Conservation (phyloP, 768 basidiomycete genomes). For the Tulasnella sp. region DNA sequence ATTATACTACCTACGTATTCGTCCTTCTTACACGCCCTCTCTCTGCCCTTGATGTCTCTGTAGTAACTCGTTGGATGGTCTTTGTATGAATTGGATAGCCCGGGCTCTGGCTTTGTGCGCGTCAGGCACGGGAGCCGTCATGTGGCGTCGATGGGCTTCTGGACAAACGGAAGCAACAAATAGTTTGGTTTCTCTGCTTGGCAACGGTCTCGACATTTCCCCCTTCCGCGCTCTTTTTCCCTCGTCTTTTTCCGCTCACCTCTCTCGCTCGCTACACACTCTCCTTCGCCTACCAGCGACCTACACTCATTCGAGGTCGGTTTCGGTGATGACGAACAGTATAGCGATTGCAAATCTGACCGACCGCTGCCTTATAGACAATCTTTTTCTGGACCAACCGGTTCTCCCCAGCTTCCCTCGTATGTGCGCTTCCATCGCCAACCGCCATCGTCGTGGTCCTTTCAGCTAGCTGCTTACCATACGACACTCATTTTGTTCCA, state of each 20-base stretch:
- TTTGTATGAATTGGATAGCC: neutral
- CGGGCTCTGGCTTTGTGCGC: neutral
- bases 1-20: neutral
- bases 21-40: neutral
- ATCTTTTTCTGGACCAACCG: slow-evolving; percentile 4
- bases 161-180: neutral
- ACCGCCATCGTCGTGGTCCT: neutral
- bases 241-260: neutral
- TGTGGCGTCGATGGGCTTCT: neutral
- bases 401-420: neutral
- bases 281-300: neutral
- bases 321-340: neutral
- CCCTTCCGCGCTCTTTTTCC: neutral
- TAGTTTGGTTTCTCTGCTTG: neutral
- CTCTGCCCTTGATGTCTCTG: neutral
- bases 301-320: neutral
- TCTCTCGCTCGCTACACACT: neutral
- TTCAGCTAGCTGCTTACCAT: neutral
- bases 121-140: neutral
- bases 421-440: neutral
- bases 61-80: neutral
- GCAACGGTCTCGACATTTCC: neutral
- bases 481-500: neutral
- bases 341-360: neutral
- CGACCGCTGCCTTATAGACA: neutral